Conservation (phyloP, 164 flowering plant species). For the Houttuynia cordata region DNA sequence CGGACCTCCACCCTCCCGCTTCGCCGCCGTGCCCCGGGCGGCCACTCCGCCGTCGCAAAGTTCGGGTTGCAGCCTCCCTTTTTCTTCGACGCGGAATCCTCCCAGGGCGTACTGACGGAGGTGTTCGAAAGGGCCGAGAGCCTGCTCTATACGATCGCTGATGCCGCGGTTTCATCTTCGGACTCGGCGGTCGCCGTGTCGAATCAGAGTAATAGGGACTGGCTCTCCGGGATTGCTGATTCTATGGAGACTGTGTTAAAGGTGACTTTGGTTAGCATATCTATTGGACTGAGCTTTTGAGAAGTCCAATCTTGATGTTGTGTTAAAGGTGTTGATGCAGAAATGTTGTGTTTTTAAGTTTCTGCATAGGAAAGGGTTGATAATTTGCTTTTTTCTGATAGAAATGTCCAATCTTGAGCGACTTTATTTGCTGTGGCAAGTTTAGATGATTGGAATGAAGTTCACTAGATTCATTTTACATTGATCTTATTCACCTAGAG, state of each 20-base stretch:
- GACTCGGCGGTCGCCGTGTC: slow-evolving; percentile 14
- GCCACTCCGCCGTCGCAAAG: not conserved
- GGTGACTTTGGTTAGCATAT: slow-evolving; percentile 24
- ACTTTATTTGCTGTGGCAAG: too few relatives aligned
- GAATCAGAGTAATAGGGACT: slow-evolving; percentile 59
- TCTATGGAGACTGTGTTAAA: slow-evolving; percentile 67
- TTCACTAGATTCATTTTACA: not conserved
- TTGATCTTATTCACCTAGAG: not conserved
- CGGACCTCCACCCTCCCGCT: not conserved
- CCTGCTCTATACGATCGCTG: slow-evolving; percentile 63
- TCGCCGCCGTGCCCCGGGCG: not conserved
- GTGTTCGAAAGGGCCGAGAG: slow-evolving; percentile 52
- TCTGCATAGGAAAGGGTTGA: too few relatives aligned
- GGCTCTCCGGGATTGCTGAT: slow-evolving; percentile 73
- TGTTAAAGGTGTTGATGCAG: too few relatives aligned
- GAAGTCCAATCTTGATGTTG: not conserved
- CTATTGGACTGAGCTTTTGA: not conserved
- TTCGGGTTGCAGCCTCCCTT: not conserved
- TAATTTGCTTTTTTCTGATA: too few relatives aligned
- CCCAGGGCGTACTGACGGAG: slow-evolving; percentile 20
- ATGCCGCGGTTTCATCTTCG: slow-evolving; percentile 65
- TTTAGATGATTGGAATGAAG: too few relatives aligned
- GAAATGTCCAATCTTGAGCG: too few relatives aligned
- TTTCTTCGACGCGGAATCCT: not conserved
- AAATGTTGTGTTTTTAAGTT: too few relatives aligned